Base-by-base conservation (phyloP, 2,329 filamentous ascomycete species). In the Esteya vermicola region DNA sequence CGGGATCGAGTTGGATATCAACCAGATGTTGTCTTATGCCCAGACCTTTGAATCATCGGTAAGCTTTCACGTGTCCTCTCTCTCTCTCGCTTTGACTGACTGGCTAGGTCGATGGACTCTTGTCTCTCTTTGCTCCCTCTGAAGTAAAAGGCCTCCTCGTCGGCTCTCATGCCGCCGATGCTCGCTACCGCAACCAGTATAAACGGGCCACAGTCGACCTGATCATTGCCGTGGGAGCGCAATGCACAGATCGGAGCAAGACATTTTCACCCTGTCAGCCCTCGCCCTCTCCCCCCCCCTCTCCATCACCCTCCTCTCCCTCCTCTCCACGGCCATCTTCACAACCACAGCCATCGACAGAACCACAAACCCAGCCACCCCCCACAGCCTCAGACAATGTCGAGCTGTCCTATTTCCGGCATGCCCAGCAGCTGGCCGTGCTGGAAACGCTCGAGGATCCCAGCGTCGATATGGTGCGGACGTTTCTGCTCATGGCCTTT, bases 401-500 rank as follows among this genome's bases (percentile, higher is more conserved):
- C 34, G 45, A 23, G 27, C 39, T 4, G 26, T 19, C 27, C 21
- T 40, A 12, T 14, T 33, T 36, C 27, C 44, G 19, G 34, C 46
- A 36, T 23, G 33, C 20, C 7, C 40, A 33, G 40, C 32, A 23
- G 41, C 45, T 43, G 9, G 35, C 39, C n/a, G 36, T 25, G 12
- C 43, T 40, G 10, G 63, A 61, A 9, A 68, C 70, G 56, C 55
- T 75, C 0, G 64, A 67, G 45, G 64, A 72, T 41, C 70, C 70
- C 0, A 72, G 65, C 25, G 53, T 73, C 14, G 61, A 70, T 38
- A 57, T 74, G 51, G 62, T 72, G 3, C 57, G 67, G 9, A 56
- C 59, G 0, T 75, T 73, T 44, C 51, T 74, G 0, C 56, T 75
- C 13, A 69, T 76, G 67, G 62, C 70, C 1, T 74, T 73, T 44